These are phyloP conservation scores for Prunus fruticosa DNA, from an alignment of 306 rosid genomes.

Conservation along the genomic window DNA sequence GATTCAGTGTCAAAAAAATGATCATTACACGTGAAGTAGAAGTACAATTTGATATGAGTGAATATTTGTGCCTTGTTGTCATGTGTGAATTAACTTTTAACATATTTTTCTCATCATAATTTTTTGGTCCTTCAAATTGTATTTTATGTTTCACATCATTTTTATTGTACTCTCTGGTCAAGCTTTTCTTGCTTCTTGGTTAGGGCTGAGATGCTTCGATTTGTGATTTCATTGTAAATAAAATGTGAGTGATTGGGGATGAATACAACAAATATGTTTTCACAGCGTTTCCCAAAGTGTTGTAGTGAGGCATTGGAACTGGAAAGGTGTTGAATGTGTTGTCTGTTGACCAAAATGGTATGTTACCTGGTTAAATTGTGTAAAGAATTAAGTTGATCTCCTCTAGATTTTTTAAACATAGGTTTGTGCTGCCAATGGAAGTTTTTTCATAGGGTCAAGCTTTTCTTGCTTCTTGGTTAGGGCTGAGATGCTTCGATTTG, in stretches of 20 bases:
- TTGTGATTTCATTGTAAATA: neutral
- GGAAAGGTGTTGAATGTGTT: neutral
- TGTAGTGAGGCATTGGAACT: neutral
- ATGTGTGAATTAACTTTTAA: neutral
- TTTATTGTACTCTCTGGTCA: neutral
- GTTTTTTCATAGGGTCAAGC: too few species aligned
- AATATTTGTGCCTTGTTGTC: neutral
- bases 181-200: neutral
- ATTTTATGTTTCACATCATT: neutral
- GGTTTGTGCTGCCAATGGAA: too few species aligned
- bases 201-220: neutral
- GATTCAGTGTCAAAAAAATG: neutral
- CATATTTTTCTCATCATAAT: neutral
- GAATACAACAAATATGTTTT: slow-evolving; percentile 8
- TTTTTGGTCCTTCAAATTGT: neutral
- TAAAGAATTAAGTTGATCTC: too few species aligned
- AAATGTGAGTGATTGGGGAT: neutral
- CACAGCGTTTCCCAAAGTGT: neutral
- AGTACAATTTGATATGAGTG: neutral
- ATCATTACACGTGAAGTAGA: neutral
- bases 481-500: neutral
- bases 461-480: neutral
- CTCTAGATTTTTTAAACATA: too few species aligned
- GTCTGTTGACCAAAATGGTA: too few species aligned
- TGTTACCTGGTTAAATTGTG: too few species aligned